Percentiles rank a stretch among this genome's conserved stretches.
These are phyloP conservation scores for Lentinula guzmanii DNA, from an alignment of 768 basidiomycete genomes.

Conservation along the genomic window DNA sequence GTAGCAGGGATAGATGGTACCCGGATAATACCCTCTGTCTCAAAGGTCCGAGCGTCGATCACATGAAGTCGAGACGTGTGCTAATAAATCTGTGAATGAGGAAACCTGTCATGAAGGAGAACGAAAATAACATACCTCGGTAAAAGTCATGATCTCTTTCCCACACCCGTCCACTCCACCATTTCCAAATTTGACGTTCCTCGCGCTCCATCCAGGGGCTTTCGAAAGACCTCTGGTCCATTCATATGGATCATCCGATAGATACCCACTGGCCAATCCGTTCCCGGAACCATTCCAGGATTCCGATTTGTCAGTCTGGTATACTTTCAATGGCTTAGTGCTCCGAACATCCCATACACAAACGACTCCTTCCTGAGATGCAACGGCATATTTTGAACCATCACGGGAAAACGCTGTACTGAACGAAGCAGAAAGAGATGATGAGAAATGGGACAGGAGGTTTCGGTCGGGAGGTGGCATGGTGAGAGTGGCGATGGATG, in stretches of 20 bases:
- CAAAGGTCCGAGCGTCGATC: slow-evolving; percentile 83
- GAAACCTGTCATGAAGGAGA: not conserved
- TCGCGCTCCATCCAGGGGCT: slow-evolving; percentile 78
- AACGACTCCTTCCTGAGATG: slow-evolving; percentile 75
- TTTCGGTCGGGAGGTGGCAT: slow-evolving; percentile 52
- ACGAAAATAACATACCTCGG: slow-evolving; percentile 52
- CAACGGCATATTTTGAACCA: slow-evolving; percentile 76
- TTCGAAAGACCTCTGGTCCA: slow-evolving; percentile 52
- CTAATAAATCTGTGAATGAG: slow-evolving; percentile 29
- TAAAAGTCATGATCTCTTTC: slow-evolving; percentile 81
- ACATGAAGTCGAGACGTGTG: slow-evolving; percentile 81
- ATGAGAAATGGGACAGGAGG: slow-evolving; percentile 26
- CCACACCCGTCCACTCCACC: slow-evolving; percentile 44
- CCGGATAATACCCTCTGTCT: slow-evolving; percentile 63
- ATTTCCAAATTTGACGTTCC: slow-evolving; percentile 81
- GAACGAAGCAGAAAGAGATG: slow-evolving; percentile 65
- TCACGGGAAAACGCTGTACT: slow-evolving; percentile 74
- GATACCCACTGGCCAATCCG: slow-evolving; percentile 21
- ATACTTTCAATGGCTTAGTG: slow-evolving; percentile 61
- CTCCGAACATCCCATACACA: slow-evolving; percentile 82
- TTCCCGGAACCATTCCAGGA: not conserved
- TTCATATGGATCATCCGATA: slow-evolving; percentile 63
- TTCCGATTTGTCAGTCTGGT: slow-evolving; percentile 46
- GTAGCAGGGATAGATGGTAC: slow-evolving; percentile 5
- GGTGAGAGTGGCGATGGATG: slow-evolving; percentile 61